phyloP scores from a whole-genome alignment of 345 rosid genomes.

The Viola odorata region DNA sequence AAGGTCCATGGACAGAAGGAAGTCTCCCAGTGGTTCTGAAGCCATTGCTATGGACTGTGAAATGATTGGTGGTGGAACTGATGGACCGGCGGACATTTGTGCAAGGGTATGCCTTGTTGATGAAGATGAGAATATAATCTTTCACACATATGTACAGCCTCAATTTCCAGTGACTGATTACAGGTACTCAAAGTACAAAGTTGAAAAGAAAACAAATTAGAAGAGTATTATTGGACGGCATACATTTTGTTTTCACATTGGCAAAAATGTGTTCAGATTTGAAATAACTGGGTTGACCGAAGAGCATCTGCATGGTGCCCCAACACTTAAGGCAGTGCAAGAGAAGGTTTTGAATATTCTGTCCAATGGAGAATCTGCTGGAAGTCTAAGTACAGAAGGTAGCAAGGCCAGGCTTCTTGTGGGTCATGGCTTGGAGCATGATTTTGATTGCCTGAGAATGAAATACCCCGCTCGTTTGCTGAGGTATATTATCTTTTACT shows the following conservation, averaged over 20 bases:
- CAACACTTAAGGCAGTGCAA: conserved; percentile 46
- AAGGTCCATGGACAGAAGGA: conserved; percentile 10
- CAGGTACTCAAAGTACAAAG: conserved; percentile 31
- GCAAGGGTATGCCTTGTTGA: conserved; percentile 67
- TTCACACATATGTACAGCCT: conserved; percentile 56
- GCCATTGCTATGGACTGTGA: conserved; percentile 68
- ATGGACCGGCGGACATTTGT: conserved; percentile 51
- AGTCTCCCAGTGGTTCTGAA: conserved; percentile 22
- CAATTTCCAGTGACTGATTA: conserved; percentile 48
- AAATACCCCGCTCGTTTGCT: conserved; percentile 51
- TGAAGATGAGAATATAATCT: conserved; percentile 57
- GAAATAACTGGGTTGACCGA: conserved; percentile 65
- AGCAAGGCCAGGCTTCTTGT: conserved; percentile 60
- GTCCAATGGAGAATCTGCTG: conserved; percentile 42
- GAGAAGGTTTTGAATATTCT: conserved; percentile 38
- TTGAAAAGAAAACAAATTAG: not conserved
- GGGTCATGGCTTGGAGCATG: conserved; percentile 60
- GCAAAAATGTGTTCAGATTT: conserved; percentile 30
- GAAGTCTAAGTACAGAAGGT: conserved; percentile 29
- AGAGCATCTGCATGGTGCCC: conserved; percentile 54
- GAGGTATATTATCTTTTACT: conserved; percentile 36
- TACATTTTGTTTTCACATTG: not conserved
- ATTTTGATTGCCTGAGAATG: conserved; percentile 57
- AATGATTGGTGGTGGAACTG: conserved; percentile 72
- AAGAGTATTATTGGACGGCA: not conserved